Evolutionary conservation across 2,329 filamentous ascomycete genomes (phyloP).

Genomic region (Cercospora brassicicola): DNA sequence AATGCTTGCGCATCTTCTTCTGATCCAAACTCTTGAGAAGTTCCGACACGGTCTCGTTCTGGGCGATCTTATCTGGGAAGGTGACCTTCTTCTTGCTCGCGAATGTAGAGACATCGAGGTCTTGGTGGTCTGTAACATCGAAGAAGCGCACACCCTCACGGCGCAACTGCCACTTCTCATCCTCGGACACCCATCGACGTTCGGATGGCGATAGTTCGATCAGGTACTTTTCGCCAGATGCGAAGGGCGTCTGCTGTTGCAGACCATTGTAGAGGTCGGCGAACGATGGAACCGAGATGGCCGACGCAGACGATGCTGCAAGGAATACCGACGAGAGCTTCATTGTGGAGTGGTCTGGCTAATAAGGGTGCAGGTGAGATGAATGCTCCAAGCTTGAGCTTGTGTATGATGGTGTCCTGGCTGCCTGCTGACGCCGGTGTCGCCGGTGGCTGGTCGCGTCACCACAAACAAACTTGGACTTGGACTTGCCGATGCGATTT

Average conservation of each 20-base stretch:
- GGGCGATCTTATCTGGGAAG: constrained; percentile 66
- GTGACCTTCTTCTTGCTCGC: constrained; percentile 48
- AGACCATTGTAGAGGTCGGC: constrained; percentile 25
- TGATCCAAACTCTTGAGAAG: constrained; percentile 71
- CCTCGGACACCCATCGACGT: constrained; percentile 84
- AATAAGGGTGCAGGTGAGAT: not conserved
- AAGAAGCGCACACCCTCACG: constrained; percentile 84
- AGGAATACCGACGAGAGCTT: constrained; percentile 28
- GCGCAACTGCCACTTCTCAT: constrained; percentile 90
- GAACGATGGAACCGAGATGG: constrained; percentile 28
- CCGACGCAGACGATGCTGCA: constrained; percentile 27
- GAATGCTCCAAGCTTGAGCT: constrained; percentile 1
- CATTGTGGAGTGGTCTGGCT: constrained; percentile 20
- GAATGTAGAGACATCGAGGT: constrained; percentile 6
- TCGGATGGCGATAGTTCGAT: constrained; percentile 84
- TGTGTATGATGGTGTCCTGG: not conserved
- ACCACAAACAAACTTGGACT: not conserved
- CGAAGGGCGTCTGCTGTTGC: constrained; percentile 34
- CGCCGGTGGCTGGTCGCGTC: constrained; percentile 1
- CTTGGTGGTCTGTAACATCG: constrained; percentile 73
- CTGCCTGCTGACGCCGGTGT: constrained; percentile 11
- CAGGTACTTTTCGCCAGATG: constrained; percentile 60
- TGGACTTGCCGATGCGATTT: not conserved
- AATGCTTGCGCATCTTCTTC: constrained; percentile 71
- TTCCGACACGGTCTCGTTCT: constrained; percentile 65